phyloP scores from a whole-genome alignment of 805 yeast species.

The Jamesozyma lodderae region DNA sequence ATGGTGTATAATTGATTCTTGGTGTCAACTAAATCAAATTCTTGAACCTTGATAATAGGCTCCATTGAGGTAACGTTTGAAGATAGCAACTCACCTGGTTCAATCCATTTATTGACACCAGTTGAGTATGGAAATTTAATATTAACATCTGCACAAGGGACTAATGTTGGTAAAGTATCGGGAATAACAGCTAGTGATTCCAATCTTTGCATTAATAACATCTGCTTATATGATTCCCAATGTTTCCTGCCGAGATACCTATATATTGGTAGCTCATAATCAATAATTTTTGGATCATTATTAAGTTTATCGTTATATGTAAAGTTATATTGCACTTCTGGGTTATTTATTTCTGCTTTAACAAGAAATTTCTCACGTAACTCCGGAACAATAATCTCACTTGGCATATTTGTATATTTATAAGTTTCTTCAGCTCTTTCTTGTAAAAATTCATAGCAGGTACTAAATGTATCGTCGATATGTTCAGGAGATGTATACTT shows the following conservation, averaged over 20 bases:
- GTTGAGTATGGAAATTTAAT: slow-evolving; percentile 67
- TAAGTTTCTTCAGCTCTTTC: slow-evolving; percentile 31
- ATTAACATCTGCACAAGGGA: slow-evolving; percentile 67
- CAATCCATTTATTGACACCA: slow-evolving; percentile 56
- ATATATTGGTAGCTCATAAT: slow-evolving; percentile 71
- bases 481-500: slow-evolving; percentile 62
- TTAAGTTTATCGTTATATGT: slow-evolving; percentile 34
- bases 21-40: slow-evolving; percentile 43
- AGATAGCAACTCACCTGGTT: slow-evolving; percentile 70
- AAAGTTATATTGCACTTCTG: slow-evolving; percentile 72
- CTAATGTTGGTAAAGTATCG: slow-evolving; percentile 84
- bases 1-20: slow-evolving; percentile 58
- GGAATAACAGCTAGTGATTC: slow-evolving; percentile 83
- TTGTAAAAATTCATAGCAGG: slow-evolving; percentile 53
- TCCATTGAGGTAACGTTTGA: slow-evolving; percentile 64
- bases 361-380: slow-evolving; percentile 33
- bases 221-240: slow-evolving; percentile 64
- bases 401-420: background rate
- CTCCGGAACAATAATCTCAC: slow-evolving; percentile 7
- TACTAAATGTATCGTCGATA: slow-evolving; percentile 61
- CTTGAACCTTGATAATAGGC: slow-evolving; percentile 71
- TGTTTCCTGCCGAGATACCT: slow-evolving; percentile 55
- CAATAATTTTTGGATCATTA: slow-evolving; percentile 40
- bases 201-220: slow-evolving; percentile 84
- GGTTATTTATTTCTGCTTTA: slow-evolving; percentile 66